These are phyloP conservation scores for Aspergillus sergii DNA, from an alignment of 2,329 filamentous ascomycete genomes.

Conservation along the genomic window DNA sequence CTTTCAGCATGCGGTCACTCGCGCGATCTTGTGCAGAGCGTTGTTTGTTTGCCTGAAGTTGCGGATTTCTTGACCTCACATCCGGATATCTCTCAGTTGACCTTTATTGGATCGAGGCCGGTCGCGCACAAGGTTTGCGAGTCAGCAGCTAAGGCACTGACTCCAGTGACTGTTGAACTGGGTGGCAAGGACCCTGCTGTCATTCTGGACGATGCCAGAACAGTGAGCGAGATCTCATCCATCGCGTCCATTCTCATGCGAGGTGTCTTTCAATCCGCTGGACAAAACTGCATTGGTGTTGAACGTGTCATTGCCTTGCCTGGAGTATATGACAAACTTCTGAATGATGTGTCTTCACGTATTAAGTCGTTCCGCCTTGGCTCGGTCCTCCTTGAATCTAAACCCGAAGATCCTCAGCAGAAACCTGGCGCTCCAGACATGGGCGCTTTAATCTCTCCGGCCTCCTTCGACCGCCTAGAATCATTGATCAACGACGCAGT, in stretches of 20 bases:
- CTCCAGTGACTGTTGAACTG: conserved; percentile 84
- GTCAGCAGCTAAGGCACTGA: conserved; percentile 83
- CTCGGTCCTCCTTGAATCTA: conserved; percentile 60
- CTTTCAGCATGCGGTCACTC: conserved; percentile 81
- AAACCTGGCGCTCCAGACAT: conserved; percentile 61
- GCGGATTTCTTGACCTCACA: conserved; percentile 84
- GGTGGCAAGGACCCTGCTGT: conserved; percentile 95
- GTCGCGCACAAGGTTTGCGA: conserved; percentile 87
- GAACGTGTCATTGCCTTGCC: conserved; percentile 86
- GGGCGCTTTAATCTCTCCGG: conserved; percentile 84
- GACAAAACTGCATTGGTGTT: conserved; percentile 97
- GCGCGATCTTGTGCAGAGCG: conserved; percentile 76
- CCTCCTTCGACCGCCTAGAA: conserved; percentile 76
- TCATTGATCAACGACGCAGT: conserved; percentile 76
- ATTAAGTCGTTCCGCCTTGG: conserved; percentile 77
- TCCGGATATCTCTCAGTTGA: conserved; percentile 80
- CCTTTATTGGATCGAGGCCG: conserved; percentile 88
- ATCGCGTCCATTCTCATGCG: conserved; percentile 84
- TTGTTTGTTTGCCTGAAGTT: conserved; percentile 84
- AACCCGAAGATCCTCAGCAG: conserved; percentile 19
- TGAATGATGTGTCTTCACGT: conserved; percentile 70
- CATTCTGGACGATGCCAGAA: conserved; percentile 75
- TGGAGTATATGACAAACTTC: conserved; percentile 71
- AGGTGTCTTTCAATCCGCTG: conserved; percentile 90
- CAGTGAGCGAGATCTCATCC: conserved; percentile 60